Evolutionary conservation across 371 early-diverging fungal species (phyloP), one percentile per base, ranked within the genome.

Genomic region (Mortierella sp.): DNA sequence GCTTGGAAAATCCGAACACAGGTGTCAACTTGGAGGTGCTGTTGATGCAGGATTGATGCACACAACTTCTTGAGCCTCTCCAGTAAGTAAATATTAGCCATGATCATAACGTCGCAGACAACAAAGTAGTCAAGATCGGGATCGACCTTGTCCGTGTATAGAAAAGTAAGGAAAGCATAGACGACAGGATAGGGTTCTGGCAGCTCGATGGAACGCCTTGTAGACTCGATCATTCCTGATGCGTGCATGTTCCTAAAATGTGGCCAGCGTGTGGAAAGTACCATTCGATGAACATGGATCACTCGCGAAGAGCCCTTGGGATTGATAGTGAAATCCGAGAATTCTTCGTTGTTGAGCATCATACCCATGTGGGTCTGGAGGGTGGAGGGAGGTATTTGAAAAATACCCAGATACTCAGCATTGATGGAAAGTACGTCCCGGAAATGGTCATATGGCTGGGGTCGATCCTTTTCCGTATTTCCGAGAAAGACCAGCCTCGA

Each of bases 241-340:
- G 84, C 83, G 70, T 85, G 82, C 62, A 92, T 83, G 59, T 89
- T 89, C 29, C 80, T 67, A 60, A 91, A 92, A 73, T 91, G 90
- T 53, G 91, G 88, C 93, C 93, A 92, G 64, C 93, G 89, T 56
- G 91, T 83, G 46, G 88, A 82, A 6, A 92, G 79, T 26, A 92
- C 84, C 64, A 90, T 86, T 58, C 87, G 84, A 63, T 92, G 93
- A 1, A 88, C 91, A 59, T 86, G 82, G 16, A 92, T 79, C 73
- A 82, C 57, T 82, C 83, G 71, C 70, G 83, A 14, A 79, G 85
- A 66, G 80, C 83, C 25, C 81, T 81, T 29, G 81, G 85, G 7
- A 80, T 83, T 25, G 57, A 91, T 86, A 11, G 84, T 75, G 72
- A 91, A 91, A 75, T 90, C 92, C 0, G 87, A 83, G 57, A 89